Evolutionary conservation across 2,329 filamentous ascomycete species (phyloP), one percentile per base, ranked within the genome.

Genomic region (Parastagonospora avenae): DNA sequence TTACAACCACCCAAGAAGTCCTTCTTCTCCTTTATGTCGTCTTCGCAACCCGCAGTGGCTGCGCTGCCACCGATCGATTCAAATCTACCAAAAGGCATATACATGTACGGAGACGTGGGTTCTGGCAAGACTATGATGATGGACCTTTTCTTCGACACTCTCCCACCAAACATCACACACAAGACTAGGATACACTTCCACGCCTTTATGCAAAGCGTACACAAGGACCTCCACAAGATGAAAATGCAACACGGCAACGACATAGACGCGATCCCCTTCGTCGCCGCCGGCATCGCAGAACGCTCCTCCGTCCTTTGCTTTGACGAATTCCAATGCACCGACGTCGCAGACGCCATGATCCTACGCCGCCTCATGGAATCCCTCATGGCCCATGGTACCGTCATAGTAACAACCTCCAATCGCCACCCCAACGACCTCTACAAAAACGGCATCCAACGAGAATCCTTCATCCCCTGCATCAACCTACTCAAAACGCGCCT

Each of bases 41-140:
- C 85, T 8, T 74, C 65, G 74, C 66, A 33, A 6, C 74, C 62
- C 52, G 72, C 62, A 57, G 72, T 62, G 61, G 75, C 63, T 48
- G 73, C 50, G 56, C 74, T 61, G 4, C 67, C 77, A 52, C 73
- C 79, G 3, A 89, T 95, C 16, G 86, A 91, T 1, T 75, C 81
- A n/a, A 81, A 88, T 57, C 79, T 97, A 1, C 94, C 94, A 0
- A 89, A 91, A 60, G 94, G 94, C 0, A 77, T 99, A 29, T 99
- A 99, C 74, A 88, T 99, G 73, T 97, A 90, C 67, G 94, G 94
- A 51, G 94, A 99, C 72, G 94, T 99, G 2, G 94, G 94, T 35
- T 95, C 91, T 66, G 94, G 94, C 55, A 99, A 99, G 81, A 99
- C 94, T 2, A 99, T 99, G 94, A 81, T 99, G 70, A 99, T 99